phyloP scores from a whole-genome alignment of 768 basidiomycete genomes.

The Kwoniella mangroviensis region DNA sequence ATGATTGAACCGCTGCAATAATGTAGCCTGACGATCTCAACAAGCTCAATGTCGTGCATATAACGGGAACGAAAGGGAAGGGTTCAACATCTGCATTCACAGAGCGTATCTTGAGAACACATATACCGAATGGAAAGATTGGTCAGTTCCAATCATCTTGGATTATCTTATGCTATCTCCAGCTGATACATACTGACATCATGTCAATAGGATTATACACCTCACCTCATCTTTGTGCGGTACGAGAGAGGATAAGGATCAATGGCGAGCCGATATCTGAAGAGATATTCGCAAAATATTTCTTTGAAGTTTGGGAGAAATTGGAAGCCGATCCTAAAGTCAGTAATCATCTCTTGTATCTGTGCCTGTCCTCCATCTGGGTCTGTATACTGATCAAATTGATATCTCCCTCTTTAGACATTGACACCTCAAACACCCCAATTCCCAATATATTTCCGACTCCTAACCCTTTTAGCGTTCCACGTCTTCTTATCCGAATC shows the following conservation, averaged over 20 bases:
- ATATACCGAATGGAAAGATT: conserved; percentile 75
- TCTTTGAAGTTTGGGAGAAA: conserved; percentile 94
- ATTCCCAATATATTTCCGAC: conserved; percentile 94
- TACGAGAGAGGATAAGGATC: conserved; percentile 91
- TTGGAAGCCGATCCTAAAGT: conserved; percentile 71
- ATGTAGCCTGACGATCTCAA: conserved; percentile 79
- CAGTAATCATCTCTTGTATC: conserved; percentile 31
- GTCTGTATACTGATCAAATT: not conserved
- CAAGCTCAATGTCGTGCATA: conserved; percentile 86
- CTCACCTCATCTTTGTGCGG: conserved; percentile 93
- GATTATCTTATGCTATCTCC: too few relatives aligned
- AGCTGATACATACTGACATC: not conserved
- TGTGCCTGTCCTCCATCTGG: not conserved
- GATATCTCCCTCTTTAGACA: conserved; percentile 23
- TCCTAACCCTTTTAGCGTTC: conserved; percentile 87
- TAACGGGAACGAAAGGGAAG: conserved; percentile 98
- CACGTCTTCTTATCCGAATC: conserved; percentile 75
- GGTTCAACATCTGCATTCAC: conserved; percentile 95
- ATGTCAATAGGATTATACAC: conserved; percentile 80
- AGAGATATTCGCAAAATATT: conserved; percentile 82
- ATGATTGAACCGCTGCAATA: not conserved
- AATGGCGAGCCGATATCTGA: conserved; percentile 89
- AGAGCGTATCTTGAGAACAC: conserved; percentile 82
- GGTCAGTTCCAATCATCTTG: conserved; percentile 42
- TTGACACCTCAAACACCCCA: conserved; percentile 61